A percentile compares a stretch with the other conserved stretches of the same genome.
Conservation (phyloP, 257 asterid species). For the Plantago ovata region DNA sequence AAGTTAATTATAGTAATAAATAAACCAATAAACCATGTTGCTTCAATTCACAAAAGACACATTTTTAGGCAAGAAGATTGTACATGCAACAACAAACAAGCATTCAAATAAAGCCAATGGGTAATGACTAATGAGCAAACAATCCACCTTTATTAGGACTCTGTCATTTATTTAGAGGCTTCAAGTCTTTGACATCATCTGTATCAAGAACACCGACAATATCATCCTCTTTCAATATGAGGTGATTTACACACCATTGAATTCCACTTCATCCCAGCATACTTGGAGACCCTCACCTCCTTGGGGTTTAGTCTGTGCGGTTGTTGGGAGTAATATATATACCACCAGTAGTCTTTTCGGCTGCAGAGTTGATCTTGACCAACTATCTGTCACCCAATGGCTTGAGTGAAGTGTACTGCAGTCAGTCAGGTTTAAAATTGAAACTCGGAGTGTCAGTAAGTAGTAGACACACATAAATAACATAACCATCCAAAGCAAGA, state of each 20-base stretch:
- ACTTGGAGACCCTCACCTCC: slow-evolving; percentile 95
- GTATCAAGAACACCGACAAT: slow-evolving; percentile 81
- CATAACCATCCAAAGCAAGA: too few species aligned
- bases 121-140: too few species aligned
- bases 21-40: too few species aligned
- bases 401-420: slow-evolving; percentile 86
- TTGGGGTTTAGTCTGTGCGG: slow-evolving; percentile 67
- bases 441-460: too few species aligned
- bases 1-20: too few species aligned
- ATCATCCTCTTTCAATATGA: slow-evolving; percentile 94
- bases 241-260: slow-evolving; percentile 71
- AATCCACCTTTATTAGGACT: slow-evolving; percentile 74
- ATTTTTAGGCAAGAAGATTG: too few species aligned
- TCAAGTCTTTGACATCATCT: slow-evolving; percentile 80
- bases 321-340: slow-evolving; percentile 74
- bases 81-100: background rate
- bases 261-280: slow-evolving; percentile 95
- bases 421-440: slow-evolving; percentile 3
- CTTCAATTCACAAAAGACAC: too few species aligned
- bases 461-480: too few species aligned
- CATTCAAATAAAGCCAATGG: background rate
- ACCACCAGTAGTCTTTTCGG: slow-evolving; percentile 89
- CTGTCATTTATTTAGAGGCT: slow-evolving; percentile 88
- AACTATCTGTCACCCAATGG: slow-evolving; percentile 93
- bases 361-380: slow-evolving; percentile 72